Evolutionary conservation across 2,329 filamentous ascomycete species (phyloP).

Genomic region (Metarhizium guizhouense): DNA sequence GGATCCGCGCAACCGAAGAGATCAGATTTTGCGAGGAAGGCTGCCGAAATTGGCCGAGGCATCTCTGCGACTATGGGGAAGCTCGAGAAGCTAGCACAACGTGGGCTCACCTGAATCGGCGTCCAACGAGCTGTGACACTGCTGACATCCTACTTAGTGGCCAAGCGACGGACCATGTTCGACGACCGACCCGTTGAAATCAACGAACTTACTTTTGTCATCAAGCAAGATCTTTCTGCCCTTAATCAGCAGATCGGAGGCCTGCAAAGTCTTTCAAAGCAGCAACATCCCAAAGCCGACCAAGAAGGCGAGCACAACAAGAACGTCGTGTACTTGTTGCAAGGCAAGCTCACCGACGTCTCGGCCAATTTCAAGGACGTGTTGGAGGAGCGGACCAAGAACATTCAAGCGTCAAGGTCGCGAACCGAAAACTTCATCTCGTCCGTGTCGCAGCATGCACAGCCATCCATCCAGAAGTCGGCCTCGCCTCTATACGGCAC

Average conservation of each 20-base stretch:
- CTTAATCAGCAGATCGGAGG: constrained; percentile 78
- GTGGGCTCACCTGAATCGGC: constrained; percentile 33
- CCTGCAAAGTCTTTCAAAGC: constrained; percentile 68
- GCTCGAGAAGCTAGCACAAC: constrained; percentile 82
- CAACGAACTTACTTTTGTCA: constrained; percentile 92
- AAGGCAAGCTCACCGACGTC: constrained; percentile 87
- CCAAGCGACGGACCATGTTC: constrained; percentile 93
- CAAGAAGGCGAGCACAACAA: constrained; percentile 97
- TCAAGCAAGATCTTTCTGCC: constrained; percentile 88
- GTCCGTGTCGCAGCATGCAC: constrained; percentile 70
- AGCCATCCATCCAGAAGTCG: constrained; percentile 60
- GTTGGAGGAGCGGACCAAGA: constrained; percentile 90
- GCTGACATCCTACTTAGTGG: constrained; percentile 45
- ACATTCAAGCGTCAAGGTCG: constrained; percentile 88
- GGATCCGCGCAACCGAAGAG: constrained; percentile 48
- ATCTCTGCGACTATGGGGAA: constrained; percentile 93
- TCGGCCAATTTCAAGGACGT: constrained; percentile 96
- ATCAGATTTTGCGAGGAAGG: constrained; percentile 88
- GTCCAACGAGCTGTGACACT: neutral
- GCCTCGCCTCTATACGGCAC: constrained; percentile 83
- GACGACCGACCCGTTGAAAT: constrained; percentile 96
- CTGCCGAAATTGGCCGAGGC: constrained; percentile 83
- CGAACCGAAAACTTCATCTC: constrained; percentile 96
- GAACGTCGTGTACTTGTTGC: constrained; percentile 86
- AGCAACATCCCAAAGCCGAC: constrained; percentile 62